Evolutionary conservation across 371 early-diverging fungal species (phyloP).

Genomic region (Choanephora cucurbitarum): DNA sequence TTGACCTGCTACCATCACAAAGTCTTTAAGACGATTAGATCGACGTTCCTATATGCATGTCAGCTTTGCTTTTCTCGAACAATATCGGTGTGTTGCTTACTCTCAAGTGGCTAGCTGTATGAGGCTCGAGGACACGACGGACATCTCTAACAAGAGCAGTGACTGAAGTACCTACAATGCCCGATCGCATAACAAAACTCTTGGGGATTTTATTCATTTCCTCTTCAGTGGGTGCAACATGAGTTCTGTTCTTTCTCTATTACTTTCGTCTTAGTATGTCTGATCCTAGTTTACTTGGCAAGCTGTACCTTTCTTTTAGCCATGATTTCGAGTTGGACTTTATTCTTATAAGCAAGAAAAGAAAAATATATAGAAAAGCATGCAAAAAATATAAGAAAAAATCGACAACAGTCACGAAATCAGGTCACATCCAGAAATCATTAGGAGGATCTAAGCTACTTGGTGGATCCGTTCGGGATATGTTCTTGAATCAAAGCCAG

Average conservation of each 20-base stretch:
- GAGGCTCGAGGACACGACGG: conserved; percentile 90
- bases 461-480: no score
- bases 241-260: conserved; percentile 62
- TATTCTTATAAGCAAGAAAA: not conserved
- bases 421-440: no score
- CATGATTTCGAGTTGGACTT: conserved; percentile 6
- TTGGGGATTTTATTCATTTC: conserved; percentile 72
- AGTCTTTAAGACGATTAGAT: conserved; percentile 93
- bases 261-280: not conserved
- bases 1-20: conserved; percentile 85
- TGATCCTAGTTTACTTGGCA: not conserved
- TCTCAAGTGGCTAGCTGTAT: conserved; percentile 52
- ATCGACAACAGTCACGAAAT: no score
- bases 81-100: conserved; percentile 25
- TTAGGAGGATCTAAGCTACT: no score
- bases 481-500: no score
- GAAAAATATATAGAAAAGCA: conserved; percentile 14
- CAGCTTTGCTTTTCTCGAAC: no score
- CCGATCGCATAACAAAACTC: conserved; percentile 93
- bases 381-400: no score
- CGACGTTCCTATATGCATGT: conserved; percentile 69
- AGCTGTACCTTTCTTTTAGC: conserved; percentile 19
- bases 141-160: conserved; percentile 82
- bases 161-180: conserved; percentile 77
- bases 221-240: conserved; percentile 46